These are phyloP conservation scores for Botryotinia convoluta DNA, from an alignment of 2,329 filamentous ascomycete genomes.

Conservation along the genomic window DNA sequence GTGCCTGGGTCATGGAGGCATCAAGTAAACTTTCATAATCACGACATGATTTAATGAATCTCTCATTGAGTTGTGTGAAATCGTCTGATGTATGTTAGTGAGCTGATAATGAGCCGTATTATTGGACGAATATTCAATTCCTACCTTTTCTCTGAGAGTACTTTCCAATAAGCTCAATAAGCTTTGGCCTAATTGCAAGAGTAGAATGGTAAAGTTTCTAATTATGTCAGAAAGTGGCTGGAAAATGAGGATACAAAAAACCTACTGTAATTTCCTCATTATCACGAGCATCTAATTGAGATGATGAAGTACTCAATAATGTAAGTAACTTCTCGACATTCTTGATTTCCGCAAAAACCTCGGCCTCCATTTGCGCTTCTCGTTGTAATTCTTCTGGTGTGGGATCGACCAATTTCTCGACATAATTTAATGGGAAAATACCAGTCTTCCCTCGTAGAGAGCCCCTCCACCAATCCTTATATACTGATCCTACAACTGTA, in stretches of 20 bases:
- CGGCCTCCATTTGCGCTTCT: slow-evolving; percentile 91
- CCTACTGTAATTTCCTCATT: slow-evolving; percentile 92
- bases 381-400: slow-evolving; percentile 91
- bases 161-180: slow-evolving; percentile 97
- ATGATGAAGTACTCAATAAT: slow-evolving; percentile 81
- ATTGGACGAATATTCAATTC: neutral
- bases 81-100: slow-evolving; percentile 63
- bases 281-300: slow-evolving; percentile 77
- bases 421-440: slow-evolving; percentile 98
- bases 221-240: slow-evolving; percentile 36
- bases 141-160: slow-evolving; percentile 98
- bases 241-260: slow-evolving; percentile 11
- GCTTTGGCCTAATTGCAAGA: slow-evolving; percentile 87
- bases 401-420: slow-evolving; percentile 94
- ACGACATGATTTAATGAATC: slow-evolving; percentile 96
- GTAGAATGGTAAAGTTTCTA: slow-evolving; percentile 87
- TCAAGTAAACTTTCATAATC: slow-evolving; percentile 97
- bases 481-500: slow-evolving; percentile 93
- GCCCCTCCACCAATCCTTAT: slow-evolving; percentile 99
- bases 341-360: slow-evolving; percentile 74
- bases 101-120: neutral
- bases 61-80: slow-evolving; percentile 97
- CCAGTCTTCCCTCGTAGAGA: slow-evolving; percentile 91
- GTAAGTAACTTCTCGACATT: slow-evolving; percentile 82
- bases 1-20: slow-evolving; percentile 93